Evolutionary conservation across 306 rosid genomes (phyloP), one percentile per base, ranked within the genome.

Genomic region (Dalbergia cochinchinensis): DNA sequence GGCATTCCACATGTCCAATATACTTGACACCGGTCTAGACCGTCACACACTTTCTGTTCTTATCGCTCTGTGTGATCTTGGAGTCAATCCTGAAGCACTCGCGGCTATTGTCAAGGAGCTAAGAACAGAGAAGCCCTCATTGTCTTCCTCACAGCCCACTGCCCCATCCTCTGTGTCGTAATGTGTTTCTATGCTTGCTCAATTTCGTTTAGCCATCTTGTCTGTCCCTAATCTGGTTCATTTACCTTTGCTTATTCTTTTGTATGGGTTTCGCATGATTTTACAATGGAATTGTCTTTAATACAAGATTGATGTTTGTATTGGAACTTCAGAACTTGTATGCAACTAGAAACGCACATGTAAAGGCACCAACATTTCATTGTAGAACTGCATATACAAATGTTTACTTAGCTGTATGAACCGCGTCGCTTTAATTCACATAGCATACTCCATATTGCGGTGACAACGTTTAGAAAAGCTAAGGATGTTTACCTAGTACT

Each of bases 11-110:
- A 89, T 91, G 87, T 91, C 90, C 5, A 93, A 89, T 83, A 55
- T 93, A 59, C 91, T 91, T 2, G n/a, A 88, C 69, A 86, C 92
- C 0, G 91, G 92, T 78, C 87, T 90, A 60, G 97, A 91, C 37
- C 91, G 91, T 45, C 97, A 91, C 86, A 85, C 97, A 34, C 91
- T 93, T 37, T 93, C 96, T 51, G 85, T 93, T 74, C 96, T 91
- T 13, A 87, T 91, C 60, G 94, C 97, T 2, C 93, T 93, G 4
- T 89, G 97, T 71, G 97, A 93, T 79, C 84, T 93, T 81, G 94
- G 92, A 54, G 89, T 89, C 80, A 91, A 91, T 75, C 94, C 92
- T 8, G 96, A 93, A 83, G 90, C 92, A 7, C 91, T 91, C 65
- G 89, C 92, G 71, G 94, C 90, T 8, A 79, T 93, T 71, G 97